Conservation (phyloP, 73 alveolate genomes). For the Paramecium octaurelia region DNA sequence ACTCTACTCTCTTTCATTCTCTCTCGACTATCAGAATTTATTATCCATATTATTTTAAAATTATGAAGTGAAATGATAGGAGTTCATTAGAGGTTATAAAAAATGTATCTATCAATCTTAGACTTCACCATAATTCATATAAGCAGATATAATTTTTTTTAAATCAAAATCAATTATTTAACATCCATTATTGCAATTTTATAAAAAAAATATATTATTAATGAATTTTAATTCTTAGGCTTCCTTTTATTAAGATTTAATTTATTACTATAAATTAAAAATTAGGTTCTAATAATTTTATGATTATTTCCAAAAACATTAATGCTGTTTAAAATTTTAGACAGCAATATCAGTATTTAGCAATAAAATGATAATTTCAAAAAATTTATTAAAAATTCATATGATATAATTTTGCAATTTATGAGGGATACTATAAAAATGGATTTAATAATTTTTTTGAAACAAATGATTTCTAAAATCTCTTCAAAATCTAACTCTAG, state of each 20-base stretch:
- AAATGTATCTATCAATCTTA: not conserved
- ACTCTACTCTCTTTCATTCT: not conserved
- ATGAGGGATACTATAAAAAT: not conserved
- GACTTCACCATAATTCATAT: not conserved
- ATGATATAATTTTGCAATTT: not conserved
- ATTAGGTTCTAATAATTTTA: not conserved
- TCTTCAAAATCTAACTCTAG: not conserved
- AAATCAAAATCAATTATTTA: too few species aligned
- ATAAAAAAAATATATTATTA: too few species aligned
- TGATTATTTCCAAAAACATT: not conserved
- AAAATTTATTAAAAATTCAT: too few species aligned
- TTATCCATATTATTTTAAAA: not conserved
- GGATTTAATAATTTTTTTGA: not conserved
- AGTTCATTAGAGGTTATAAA: too few species aligned
- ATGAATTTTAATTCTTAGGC: not conserved
- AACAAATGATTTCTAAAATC: not conserved
- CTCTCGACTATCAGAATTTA: not conserved
- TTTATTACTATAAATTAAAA: not conserved
- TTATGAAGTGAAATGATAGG: not conserved
- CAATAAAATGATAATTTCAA: not conserved
- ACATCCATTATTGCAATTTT: too few species aligned
- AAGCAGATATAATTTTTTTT: too few species aligned
- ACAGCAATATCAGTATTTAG: not conserved
- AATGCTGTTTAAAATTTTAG: not conserved
- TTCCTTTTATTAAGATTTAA: not conserved